These are phyloP conservation scores for Monosporascus sp. DNA, from an alignment of 2,329 filamentous ascomycete species.

Conservation along the genomic window DNA sequence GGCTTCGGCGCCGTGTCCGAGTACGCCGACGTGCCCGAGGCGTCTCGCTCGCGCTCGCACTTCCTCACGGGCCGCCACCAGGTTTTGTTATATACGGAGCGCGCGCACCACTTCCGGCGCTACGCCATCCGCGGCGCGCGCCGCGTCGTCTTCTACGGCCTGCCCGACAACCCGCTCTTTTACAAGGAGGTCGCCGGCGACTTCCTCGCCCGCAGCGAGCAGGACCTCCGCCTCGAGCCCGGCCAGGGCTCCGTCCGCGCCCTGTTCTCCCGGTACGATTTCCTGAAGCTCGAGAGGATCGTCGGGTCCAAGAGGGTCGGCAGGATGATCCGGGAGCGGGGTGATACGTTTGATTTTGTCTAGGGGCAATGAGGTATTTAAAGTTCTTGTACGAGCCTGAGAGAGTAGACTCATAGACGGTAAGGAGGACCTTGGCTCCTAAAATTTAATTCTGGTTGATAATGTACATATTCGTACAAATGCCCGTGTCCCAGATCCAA, in stretches of 20 bases:
- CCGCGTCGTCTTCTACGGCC: conserved; percentile 79
- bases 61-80: conserved; percentile 79
- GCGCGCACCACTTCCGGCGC: conserved; percentile 95
- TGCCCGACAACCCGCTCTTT: conserved; percentile 83
- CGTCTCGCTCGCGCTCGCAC: conserved; percentile 78
- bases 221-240: conserved; percentile 47
- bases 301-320: conserved; percentile 76
- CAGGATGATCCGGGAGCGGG: conserved; percentile 76
- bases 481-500: neutral
- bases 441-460: neutral
- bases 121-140: conserved; percentile 77
- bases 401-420: neutral
- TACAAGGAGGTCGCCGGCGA: conserved; percentile 71
- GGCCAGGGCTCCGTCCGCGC: conserved; percentile 55
- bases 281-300: conserved; percentile 80
- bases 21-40: conserved; percentile 74
- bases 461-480: neutral
- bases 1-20: conserved; percentile 83
- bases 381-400: neutral
- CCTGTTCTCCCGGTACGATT: conserved; percentile 86
- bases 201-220: conserved; percentile 57
- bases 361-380: conserved; percentile 33
- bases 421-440: neutral
- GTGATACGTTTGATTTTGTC: conserved; percentile 93
- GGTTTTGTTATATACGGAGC: conserved; percentile 84